Base-by-base conservation (phyloP, 2,329 filamentous ascomycete species). In the Claviceps purpurea region DNA sequence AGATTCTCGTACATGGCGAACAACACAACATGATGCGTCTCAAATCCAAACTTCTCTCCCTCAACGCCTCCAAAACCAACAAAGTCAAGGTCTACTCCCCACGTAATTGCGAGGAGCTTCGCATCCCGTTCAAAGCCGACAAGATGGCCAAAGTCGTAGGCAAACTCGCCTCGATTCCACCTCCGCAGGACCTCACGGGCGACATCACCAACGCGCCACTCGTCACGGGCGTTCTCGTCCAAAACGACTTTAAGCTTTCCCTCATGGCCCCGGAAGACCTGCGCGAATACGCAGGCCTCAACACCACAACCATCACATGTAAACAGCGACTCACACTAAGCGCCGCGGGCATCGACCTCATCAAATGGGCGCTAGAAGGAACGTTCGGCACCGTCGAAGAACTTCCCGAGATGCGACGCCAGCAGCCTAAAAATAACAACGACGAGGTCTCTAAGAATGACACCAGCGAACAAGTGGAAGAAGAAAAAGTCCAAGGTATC, bases 11-110 rank as follows among this genome's bases (percentile, higher is more conserved):
- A 2, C 93, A 98, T 60, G 93, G 93, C 52, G 93, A 98, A 65
- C 89, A 93, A 61, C 89, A 95, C 65, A 95, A 97, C 64, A 97
- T 97, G 89, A 95, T 93, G 78, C 84, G 93, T 51, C 74, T 98
- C 30, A 95, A 95, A 67, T 96, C 90, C 3, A 94, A 95, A 64
- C 77, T 98, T 1, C 79, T 97, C 4, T 91, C 89, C n/a, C 78
- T 96, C 40, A 96, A 96, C 62, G 83, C 85, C 30, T 82, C 83
- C 57, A 91, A 91, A 64, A 74, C 81, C 1, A 73, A 81, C 43
- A 93, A 94, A 59, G 84, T 89, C 58, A 96, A 97, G 65, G 88
- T 98, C 11, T 97, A 83, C 71, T 94, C 87, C 24, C 93, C 93
- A 0, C 84, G 87, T 50, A 98, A 98, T 65, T 95, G 90, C 66